phyloP scores from a whole-genome alignment of 2,329 filamentous ascomycete species.

The Sordariomycetes sp. region DNA sequence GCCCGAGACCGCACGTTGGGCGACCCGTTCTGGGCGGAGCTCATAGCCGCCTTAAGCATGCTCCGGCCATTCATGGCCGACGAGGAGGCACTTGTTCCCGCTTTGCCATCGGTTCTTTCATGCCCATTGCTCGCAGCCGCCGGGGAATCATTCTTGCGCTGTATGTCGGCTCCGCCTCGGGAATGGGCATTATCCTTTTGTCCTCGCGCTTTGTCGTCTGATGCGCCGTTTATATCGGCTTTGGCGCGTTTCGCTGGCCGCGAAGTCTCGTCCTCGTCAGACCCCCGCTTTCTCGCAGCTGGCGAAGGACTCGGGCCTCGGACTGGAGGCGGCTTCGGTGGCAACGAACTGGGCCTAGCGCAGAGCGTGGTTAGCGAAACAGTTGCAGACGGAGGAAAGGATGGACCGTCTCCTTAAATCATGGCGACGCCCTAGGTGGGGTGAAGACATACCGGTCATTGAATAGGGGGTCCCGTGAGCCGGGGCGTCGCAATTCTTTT shows the following conservation, averaged over 20 bases:
- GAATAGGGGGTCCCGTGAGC: neutral
- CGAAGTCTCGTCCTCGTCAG: constrained; percentile 2
- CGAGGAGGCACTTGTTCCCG: constrained; percentile 18
- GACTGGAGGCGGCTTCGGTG: constrained; percentile 3
- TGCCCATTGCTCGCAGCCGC: neutral
- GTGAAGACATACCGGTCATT: neutral
- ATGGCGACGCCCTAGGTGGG: neutral
- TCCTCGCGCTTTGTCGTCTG: neutral
- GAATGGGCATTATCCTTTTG: neutral
- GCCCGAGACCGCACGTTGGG: constrained; percentile 25
- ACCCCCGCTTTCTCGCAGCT: neutral
- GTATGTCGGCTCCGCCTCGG: neutral
- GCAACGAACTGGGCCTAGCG: constrained; percentile 1
- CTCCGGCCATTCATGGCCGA: constrained; percentile 23
- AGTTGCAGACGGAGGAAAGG: neutral
- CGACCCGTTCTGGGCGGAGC: constrained; percentile 17
- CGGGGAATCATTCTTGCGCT: neutral
- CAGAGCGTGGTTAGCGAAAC: neutral
- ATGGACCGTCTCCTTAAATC: neutral
- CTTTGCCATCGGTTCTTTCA: constrained; percentile 12
- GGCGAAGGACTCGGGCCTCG: neutral
- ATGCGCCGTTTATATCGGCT: neutral
- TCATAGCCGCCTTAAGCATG: constrained; percentile 17
- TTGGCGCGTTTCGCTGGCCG: constrained; percentile 4
- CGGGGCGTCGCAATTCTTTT: neutral